These are phyloP conservation scores for Emergomyces orientalis DNA, from an alignment of 2,329 filamentous ascomycete species.

Conservation along the genomic window DNA sequence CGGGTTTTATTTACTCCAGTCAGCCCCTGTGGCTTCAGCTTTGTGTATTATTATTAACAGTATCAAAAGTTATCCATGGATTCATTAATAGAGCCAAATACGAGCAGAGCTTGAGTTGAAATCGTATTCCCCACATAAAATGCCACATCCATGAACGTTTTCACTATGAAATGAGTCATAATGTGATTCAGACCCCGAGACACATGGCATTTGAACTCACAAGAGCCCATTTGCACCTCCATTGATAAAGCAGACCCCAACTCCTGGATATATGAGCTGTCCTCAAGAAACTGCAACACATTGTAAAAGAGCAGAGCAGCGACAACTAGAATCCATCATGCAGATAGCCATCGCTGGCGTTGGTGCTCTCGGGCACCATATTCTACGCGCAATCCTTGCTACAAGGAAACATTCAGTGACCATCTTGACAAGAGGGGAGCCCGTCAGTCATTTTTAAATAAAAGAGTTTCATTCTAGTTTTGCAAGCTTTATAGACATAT, in stretches of 20 bases:
- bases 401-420: constrained; percentile 1
- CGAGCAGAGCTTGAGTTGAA: too few species aligned
- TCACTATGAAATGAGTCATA: too few species aligned
- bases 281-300: not conserved
- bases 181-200: too few species aligned
- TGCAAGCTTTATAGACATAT: not conserved
- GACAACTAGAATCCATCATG: not conserved
- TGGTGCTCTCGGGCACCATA: constrained; percentile 6
- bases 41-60: too few species aligned
- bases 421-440: constrained; percentile 2
- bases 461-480: not conserved
- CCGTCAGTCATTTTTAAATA: constrained; percentile 1
- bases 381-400: not conserved
- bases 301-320: not conserved
- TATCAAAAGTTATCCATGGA: too few species aligned
- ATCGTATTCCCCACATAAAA: too few species aligned
- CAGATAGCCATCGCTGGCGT: constrained; percentile 3
- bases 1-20: too few species aligned
- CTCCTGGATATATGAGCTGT: not conserved
- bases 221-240: too few species aligned
- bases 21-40: too few species aligned
- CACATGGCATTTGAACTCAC: too few species aligned
- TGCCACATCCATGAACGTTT: too few species aligned
- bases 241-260: not conserved
- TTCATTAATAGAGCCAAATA: too few species aligned